A percentile compares a stretch with the other conserved stretches of the same genome.
Conservation (phyloP, 495 filamentous ascomycete species). For the Penicillium canariense region DNA sequence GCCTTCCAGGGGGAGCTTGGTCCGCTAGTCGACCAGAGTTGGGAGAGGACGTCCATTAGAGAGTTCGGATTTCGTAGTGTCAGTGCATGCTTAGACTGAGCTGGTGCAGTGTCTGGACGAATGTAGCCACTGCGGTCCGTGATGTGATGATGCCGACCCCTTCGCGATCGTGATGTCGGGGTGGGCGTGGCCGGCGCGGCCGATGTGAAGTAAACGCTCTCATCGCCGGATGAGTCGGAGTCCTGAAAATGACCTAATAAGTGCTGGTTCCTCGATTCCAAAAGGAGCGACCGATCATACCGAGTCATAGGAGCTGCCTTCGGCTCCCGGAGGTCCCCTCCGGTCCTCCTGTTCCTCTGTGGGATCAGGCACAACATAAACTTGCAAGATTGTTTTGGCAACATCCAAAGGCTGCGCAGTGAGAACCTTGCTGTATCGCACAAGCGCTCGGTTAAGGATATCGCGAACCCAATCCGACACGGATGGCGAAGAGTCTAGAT, state of each 20-base stretch:
- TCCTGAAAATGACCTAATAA: conserved; percentile 26
- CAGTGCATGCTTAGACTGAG: conserved; percentile 58
- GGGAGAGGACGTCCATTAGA: conserved; percentile 72
- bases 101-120: conserved; percentile 33
- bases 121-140: conserved; percentile 54
- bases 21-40: conserved; percentile 86
- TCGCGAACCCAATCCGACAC: conserved; percentile 67
- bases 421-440: conserved; percentile 80
- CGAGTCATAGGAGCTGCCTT: conserved; percentile 37
- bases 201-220: conserved; percentile 83
- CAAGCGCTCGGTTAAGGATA: conserved; percentile 73
- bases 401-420: conserved; percentile 96
- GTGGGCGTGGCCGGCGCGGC: conserved; percentile 57
- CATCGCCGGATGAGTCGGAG: conserved; percentile 65
- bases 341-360: conserved; percentile 32
- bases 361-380: conserved; percentile 53
- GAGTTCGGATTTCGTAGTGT: conserved; percentile 66
- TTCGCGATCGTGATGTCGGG: conserved; percentile 51
- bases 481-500: conserved; percentile 75
- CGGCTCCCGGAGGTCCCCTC: conserved; percentile 27
- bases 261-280: conserved; percentile 2
- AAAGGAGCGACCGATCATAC: conserved; percentile 22
- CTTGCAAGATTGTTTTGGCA: conserved; percentile 88
- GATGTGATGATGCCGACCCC: conserved; percentile 40
- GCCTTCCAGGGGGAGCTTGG: conserved; percentile 94